A percentile compares a stretch with the other conserved stretches of the same genome.
These are phyloP conservation scores for Argentina anserina DNA, from an alignment of 306 rosid genomes.

Conservation along the genomic window DNA sequence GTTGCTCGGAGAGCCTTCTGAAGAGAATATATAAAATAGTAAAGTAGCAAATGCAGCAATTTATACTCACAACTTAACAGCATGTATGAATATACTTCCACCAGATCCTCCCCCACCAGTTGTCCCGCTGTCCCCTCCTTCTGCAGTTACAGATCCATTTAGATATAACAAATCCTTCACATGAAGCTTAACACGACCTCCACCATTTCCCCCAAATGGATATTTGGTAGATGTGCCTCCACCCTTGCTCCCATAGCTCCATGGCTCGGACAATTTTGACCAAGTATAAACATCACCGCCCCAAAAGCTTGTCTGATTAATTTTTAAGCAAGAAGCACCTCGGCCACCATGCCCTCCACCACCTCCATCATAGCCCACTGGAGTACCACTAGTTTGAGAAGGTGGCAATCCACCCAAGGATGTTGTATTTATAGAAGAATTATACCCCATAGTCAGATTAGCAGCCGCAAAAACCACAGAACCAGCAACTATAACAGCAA, in stretches of 20 bases:
- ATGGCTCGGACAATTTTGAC: slow-evolving; percentile 79
- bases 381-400: slow-evolving; percentile 97
- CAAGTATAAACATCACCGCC: slow-evolving; percentile 99
- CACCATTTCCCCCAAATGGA: slow-evolving; percentile 84
- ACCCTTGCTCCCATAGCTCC: slow-evolving; percentile 98
- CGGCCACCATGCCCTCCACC: slow-evolving; percentile 99
- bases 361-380: slow-evolving; percentile 77
- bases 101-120: slow-evolving; percentile 97
- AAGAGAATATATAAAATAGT: background rate
- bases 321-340: slow-evolving; percentile 88
- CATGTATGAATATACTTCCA: slow-evolving; percentile 76
- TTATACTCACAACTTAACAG: slow-evolving; percentile 84
- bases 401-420: slow-evolving; percentile 91
- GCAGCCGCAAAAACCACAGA: slow-evolving; percentile 75
- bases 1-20: background rate
- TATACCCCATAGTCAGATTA: slow-evolving; percentile 64
- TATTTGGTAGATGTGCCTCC: slow-evolving; percentile 55
- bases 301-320: slow-evolving; percentile 68
- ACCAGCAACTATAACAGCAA: slow-evolving; percentile 71
- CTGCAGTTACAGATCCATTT: slow-evolving; percentile 77
- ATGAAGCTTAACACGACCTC: slow-evolving; percentile 76
- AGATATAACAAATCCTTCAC: slow-evolving; percentile 63
- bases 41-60: slow-evolving; percentile 14
- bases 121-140: slow-evolving; percentile 86
- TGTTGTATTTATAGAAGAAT: slow-evolving; percentile 70